Evolutionary conservation across 371 early-diverging fungal species (phyloP), one percentile per base, ranked within the genome.

Genomic region (Lichtheimia ramosa): DNA sequence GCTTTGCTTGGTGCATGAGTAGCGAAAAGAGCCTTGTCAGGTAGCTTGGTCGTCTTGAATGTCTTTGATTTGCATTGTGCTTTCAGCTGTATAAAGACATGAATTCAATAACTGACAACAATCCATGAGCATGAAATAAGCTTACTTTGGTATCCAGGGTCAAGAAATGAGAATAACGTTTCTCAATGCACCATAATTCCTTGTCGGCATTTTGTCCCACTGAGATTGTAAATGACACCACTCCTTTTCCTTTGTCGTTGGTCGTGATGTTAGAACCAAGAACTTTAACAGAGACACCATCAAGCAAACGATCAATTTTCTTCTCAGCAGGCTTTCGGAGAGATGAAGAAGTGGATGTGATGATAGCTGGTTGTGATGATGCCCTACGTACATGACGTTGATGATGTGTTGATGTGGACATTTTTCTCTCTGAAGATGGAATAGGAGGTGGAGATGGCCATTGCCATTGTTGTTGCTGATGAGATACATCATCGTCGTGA

Each of bases 181-280:
- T 95, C 63, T 89, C 90, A 43, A 93, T 81, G 12, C 84, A 77
- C 94, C 94, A 93, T 50, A 90, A 63, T 51, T 92, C 85, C 5
- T 51, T 58, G 23, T 71, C 73, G 24, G 54, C 58, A 5, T 66
- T 56, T 20, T 71, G 68, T 8, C 78, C 68, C 39, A 83, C 68
- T 0, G 79, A 77, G 27, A 83, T 72, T 14, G 67, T 56, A 58
- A 88, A 87, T 3, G 74, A 78, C 10, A 87, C 66, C n/a, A 85
- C 75, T 48, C 89, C 90, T 55, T 87, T 87, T 42, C 87, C 87
- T 53, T 85, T 88, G 48, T 86, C 83, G 69, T 87, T 91, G 18
- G 77, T 74, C 57, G 77, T 79, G 55, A 92, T 84, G 21, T 81
- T 77, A 40, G 91, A 88, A 42, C 88, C 88, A 20, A 83, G 73